phyloP scores from a whole-genome alignment of 208 protist genomes.

The Endotrypanum monterogeii region DNA sequence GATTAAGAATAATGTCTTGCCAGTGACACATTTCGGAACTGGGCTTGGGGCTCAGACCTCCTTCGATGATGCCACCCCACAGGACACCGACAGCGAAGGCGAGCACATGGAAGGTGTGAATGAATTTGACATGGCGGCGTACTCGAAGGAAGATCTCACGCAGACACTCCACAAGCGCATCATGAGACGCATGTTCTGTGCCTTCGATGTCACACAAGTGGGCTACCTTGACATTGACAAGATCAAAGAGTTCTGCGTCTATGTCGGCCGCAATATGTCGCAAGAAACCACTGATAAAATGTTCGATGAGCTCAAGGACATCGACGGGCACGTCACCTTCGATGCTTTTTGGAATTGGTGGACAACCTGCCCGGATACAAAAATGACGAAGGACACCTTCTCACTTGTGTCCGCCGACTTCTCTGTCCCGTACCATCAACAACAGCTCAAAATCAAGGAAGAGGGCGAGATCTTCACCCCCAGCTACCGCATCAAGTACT shows the following conservation, averaged over 20 bases:
- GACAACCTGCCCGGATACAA: constrained; percentile 48
- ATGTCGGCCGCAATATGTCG: constrained; percentile 62
- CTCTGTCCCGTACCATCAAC: constrained; percentile 87
- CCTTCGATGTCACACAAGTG: constrained; percentile 85
- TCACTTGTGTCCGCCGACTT: constrained; percentile 89
- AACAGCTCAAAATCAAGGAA: constrained; percentile 86
- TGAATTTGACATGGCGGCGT: constrained; percentile 83
- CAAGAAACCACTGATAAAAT: constrained; percentile 52
- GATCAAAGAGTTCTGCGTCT: constrained; percentile 80
- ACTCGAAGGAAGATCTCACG: constrained; percentile 81
- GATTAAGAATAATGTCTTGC: constrained; percentile 33
- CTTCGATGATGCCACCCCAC: constrained; percentile 8
- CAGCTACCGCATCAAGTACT: constrained; percentile 92
- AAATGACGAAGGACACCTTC: constrained; percentile 65
- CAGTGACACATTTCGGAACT: constrained; percentile 57
- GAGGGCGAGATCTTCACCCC: constrained; percentile 88
- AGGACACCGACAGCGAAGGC: constrained; percentile 17
- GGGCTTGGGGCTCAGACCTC: constrained; percentile 33
- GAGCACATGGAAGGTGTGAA: constrained; percentile 31
- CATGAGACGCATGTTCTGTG: constrained; percentile 88
- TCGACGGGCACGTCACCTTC: constrained; percentile 74
- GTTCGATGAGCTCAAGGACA: constrained; percentile 56
- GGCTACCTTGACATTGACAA: constrained; percentile 67
- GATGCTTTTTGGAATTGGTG: constrained; percentile 90
- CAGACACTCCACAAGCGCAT: constrained; percentile 73